Conservation (phyloP, 257 asterid species). For the Euphrasia confusa region DNA sequence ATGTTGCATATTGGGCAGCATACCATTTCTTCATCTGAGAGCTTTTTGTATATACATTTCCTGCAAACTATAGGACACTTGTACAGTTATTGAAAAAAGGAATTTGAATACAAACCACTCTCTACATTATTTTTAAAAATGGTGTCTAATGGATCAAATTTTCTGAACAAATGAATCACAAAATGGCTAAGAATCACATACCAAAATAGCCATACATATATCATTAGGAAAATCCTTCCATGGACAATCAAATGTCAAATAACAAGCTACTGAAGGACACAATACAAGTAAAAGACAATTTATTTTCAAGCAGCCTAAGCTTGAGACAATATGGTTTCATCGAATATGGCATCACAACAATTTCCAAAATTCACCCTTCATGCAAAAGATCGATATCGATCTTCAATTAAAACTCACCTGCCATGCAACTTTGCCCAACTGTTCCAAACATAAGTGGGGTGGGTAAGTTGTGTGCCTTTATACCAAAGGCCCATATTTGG, state of each 20-base stretch:
- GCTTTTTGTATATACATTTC: constrained; percentile 83
- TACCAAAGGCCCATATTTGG: constrained; percentile 14
- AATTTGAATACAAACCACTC: neutral
- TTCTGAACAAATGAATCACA: constrained; percentile 8
- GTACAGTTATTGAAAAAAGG: constrained; percentile 18
- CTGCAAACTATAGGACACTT: constrained; percentile 61
- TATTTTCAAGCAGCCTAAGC: constrained; percentile 21
- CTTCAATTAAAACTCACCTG: constrained; percentile 12
- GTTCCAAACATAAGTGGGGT: constrained; percentile 2
- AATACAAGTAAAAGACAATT: constrained; percentile 10
- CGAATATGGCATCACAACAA: constrained; percentile 11
- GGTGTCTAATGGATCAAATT: neutral
- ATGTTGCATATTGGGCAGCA: constrained; percentile 89
- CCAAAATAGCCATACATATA: neutral
- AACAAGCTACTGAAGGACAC: constrained; percentile 11
- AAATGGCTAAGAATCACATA: constrained; percentile 12
- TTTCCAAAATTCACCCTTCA: neutral
- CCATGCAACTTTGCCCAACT: constrained; percentile 10
- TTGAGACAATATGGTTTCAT: constrained; percentile 16
- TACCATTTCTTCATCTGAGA: constrained; percentile 76
- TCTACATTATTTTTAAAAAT: neutral
- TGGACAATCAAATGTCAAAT: constrained; percentile 7
- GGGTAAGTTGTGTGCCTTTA: neutral
- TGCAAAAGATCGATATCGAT: constrained; percentile 9
- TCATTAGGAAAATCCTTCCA: constrained; percentile 7